Evolutionary conservation across 257 asterid species (phyloP), one percentile per base, ranked within the genome.

Genomic region (Nyctanthes arbortristis): DNA sequence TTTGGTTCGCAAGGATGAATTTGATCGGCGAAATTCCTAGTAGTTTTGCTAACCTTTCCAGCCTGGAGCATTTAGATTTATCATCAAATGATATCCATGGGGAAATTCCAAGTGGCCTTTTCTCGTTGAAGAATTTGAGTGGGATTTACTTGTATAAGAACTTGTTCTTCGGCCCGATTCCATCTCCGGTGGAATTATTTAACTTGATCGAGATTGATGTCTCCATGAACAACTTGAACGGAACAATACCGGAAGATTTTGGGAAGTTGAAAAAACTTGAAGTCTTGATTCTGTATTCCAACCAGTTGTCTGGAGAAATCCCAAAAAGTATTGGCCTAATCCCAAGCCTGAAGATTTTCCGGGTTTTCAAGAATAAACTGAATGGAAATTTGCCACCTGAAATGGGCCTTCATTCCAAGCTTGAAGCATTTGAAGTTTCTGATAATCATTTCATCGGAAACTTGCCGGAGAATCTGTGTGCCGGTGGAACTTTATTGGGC

Each of bases 381-480:
- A 85, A 74, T 57, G 97, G 98, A 4, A 31, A 22, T 12, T 62
- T 93, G 63, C 98, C 98, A 7, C 87, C 88, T 14, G 86, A 77
- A 18, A 39, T 93, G 62, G 98, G 98, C 52, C 76, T 59, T 52
- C 80, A 83, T 75, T 91, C 96, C 0, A 78, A 60, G 34, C 96
- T 93, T 27, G 86, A 81, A 70, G 74, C 72, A 2, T 80, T 93
- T 33, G 96, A 93, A 71, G 92, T 91, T 68, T 82, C 85, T 33
- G 70, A 80, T 10, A 93, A 93, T 56, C 79, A 52, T 3, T 87
- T 93, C 86, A 81, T 64, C 5, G 98, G 97, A 29, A 80, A 18
- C 33, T 35, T 93, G 57, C 98, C 98, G 35, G 90, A 77, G 14
- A 81, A 87, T 69, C 59, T 93, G 30, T 93, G 98, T 63, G 79